phyloP scores from a whole-genome alignment of 345 rosid species.

The Eucalyptus erythrocorys region DNA sequence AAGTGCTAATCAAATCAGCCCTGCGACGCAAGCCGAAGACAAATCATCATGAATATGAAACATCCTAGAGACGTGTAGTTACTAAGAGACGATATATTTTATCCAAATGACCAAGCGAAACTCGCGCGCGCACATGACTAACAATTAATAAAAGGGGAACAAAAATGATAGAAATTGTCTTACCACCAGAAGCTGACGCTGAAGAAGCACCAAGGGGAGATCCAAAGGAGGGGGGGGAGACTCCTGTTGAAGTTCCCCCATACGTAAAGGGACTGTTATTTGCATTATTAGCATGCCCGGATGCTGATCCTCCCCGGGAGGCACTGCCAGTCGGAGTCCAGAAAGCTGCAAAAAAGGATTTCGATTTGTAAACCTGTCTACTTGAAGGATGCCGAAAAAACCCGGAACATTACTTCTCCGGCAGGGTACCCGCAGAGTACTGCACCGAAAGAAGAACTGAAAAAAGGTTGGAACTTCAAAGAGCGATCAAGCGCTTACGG shows the following conservation, averaged over 20 bases:
- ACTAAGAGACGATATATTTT: background rate
- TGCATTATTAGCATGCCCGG: conserved; percentile 53
- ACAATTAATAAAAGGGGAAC: background rate
- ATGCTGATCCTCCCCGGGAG: conserved; percentile 26
- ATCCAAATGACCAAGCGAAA: background rate
- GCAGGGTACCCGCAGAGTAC: background rate
- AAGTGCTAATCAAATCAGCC: background rate
- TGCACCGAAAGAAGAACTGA: background rate
- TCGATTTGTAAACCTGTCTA: background rate
- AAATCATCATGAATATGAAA: background rate
- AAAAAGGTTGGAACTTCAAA: background rate
- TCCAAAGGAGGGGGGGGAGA: conserved; percentile 55
- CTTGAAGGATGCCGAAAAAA: background rate
- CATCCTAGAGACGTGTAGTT: background rate
- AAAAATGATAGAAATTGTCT: background rate
- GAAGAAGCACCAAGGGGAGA: conserved; percentile 62
- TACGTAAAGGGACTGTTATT: conserved; percentile 51
- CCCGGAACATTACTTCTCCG: background rate
- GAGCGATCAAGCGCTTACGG: conserved; percentile 22
- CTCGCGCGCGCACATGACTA: background rate
- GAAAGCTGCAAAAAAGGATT: conserved; percentile 36
- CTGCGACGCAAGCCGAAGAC: background rate
- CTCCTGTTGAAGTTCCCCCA: conserved; percentile 85
- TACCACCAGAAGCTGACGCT: conserved; percentile 68
- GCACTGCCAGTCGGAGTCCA: conserved; percentile 39